Conservation (phyloP, 2,329 filamentous ascomycete species). For the Exserohilum turcica region DNA sequence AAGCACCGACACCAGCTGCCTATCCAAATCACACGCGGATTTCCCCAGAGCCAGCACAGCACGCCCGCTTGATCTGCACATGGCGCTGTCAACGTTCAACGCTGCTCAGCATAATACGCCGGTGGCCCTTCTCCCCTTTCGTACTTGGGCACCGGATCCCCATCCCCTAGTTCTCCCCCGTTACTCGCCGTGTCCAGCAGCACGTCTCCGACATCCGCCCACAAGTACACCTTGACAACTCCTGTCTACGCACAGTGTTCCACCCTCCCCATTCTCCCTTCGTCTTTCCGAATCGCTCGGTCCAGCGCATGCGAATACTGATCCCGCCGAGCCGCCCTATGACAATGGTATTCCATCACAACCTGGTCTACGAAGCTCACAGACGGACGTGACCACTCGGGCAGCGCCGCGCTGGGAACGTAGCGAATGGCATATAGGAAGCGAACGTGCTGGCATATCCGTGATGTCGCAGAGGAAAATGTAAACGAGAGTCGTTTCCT, state of each 20-base stretch:
- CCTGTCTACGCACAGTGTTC: slow-evolving; percentile 12
- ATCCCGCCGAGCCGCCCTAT: slow-evolving; percentile 3
- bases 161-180: slow-evolving; percentile 3
- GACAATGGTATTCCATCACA: slow-evolving; percentile 17
- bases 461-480: background rate
- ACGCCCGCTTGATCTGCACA: no score
- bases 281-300: slow-evolving; percentile 15
- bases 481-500: background rate
- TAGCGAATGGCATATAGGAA: slow-evolving; percentile 14
- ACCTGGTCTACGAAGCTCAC: slow-evolving; percentile 17
- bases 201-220: slow-evolving; percentile 21
- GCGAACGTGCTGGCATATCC: slow-evolving; percentile 7
- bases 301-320: slow-evolving; percentile 13
- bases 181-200: background rate
- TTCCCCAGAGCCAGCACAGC: background rate
- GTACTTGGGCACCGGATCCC: slow-evolving; percentile 17
- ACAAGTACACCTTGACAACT: slow-evolving; percentile 14
- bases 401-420: slow-evolving; percentile 6
- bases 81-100: background rate
- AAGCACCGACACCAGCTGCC: background rate
- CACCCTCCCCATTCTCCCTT: slow-evolving; percentile 20
- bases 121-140: slow-evolving; percentile 21
- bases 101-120: slow-evolving; percentile 7
- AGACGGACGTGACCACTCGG: slow-evolving; percentile 17
- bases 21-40: background rate